Evolutionary conservation across 495 filamentous ascomycete genomes (phyloP).

Genomic region (Lophiotrema nucula): DNA sequence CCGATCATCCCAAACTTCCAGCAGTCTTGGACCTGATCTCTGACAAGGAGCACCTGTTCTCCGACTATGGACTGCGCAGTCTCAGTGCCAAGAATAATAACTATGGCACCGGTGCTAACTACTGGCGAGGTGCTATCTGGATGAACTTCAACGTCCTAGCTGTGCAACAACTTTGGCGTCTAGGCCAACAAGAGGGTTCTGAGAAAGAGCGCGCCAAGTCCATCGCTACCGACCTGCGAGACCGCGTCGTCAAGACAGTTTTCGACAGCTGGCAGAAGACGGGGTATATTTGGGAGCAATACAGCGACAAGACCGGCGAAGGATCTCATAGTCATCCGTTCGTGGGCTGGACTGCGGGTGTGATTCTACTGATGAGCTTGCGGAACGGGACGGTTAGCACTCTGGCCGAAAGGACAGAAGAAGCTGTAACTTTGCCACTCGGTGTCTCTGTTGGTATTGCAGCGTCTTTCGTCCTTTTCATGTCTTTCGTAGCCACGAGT

Average conservation of each 20-base stretch:
- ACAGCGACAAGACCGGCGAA: conserved; percentile 83
- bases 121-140: conserved; percentile 94
- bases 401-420: too few species aligned
- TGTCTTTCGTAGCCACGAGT: too few species aligned
- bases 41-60: background rate
- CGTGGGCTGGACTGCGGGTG: conserved; percentile 89
- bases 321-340: conserved; percentile 98
- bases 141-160: conserved; percentile 94
- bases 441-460: too few species aligned
- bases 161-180: conserved; percentile 67
- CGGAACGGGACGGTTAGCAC: too few species aligned
- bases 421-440: too few species aligned
- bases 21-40: conserved; percentile 56
- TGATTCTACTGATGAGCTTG: conserved; percentile 54
- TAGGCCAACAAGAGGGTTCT: conserved; percentile 36
- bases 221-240: conserved; percentile 51
- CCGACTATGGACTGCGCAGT: conserved; percentile 70
- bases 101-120: conserved; percentile 89
- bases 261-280: conserved; percentile 82
- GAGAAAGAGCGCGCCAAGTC: background rate
- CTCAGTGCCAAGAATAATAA: conserved; percentile 76
- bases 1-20: conserved; percentile 69
- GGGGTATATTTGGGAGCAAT: conserved; percentile 97
- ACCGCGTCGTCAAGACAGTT: conserved; percentile 84
- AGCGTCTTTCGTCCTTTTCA: too few species aligned